Evolutionary conservation across 306 rosid genomes (phyloP), one percentile per base, ranked within the genome.

Genomic region (Pyrus pyrifolia): DNA sequence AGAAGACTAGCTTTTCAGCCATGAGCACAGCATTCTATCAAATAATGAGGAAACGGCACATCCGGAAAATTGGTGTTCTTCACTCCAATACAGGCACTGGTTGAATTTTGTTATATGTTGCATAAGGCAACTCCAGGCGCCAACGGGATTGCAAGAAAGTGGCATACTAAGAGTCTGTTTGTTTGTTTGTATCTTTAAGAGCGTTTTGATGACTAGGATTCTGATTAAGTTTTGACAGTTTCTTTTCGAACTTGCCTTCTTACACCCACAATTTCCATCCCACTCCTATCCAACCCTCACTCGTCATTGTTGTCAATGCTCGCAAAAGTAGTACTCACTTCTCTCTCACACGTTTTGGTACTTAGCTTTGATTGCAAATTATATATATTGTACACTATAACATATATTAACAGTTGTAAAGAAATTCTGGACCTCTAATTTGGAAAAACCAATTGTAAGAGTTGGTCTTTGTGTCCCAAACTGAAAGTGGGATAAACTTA

Each of bases 11-110:
- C 25, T 25, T 25, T 25, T 25, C 25, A 25, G 25, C 25, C 25
- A 25, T 25, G 25, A 25, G 25, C 1, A 1, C 25, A 25, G 25
- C 25, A 25, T 25, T 25, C 25, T 25, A 25, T 25, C 25, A 25
- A 25, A 25, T 25, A 25, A 25, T 25, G 25, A 25, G 25, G 25
- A 25, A 25, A 25, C 25, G 25, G 25, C 25, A 25, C 25, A 25
- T 11, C 18, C 17, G 1, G 12, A 12, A 74, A 68, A 3, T 61
- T 44, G 3, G 11, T 89, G 90, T 78, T 79, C 88, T 0, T 8
- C 68, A 17, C 87, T 86, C 29, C 81, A n/a, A 3, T 11, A 45
- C 51, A 45, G 51, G 51, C 51, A 45, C 51, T 11, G 15, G 51
- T 11, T 45, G 51, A 21, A 14, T 30, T 62, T 62, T 27, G 11